A percentile compares a stretch with the other conserved stretches of the same genome.
phyloP scores from a whole-genome alignment of 768 basidiomycete genomes.

The Suillus subalutaceus region DNA sequence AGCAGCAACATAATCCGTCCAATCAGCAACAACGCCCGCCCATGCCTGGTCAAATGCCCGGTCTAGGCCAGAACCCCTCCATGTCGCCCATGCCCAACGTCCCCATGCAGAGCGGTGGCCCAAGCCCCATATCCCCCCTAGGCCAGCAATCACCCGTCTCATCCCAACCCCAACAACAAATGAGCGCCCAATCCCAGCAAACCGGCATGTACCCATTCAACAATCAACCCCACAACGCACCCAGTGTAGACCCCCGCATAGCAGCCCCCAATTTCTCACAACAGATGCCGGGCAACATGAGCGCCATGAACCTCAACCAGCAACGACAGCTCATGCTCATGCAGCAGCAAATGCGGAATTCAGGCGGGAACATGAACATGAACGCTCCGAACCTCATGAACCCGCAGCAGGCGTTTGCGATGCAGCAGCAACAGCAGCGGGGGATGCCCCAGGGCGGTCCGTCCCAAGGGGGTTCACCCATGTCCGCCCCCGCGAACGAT shows the following conservation, averaged over 20 bases:
- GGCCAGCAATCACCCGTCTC: constrained; percentile 31
- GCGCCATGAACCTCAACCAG: constrained; percentile 35
- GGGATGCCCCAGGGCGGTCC: constrained; percentile 44
- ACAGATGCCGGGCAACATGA: constrained; percentile 34
- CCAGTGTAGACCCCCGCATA: constrained; percentile 35
- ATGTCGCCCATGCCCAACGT: constrained; percentile 30
- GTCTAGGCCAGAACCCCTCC: constrained; percentile 31
- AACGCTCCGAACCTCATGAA: constrained; percentile 33
- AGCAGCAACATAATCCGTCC: constrained; percentile 32
- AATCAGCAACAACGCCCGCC: constrained; percentile 30
- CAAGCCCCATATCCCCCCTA: constrained; percentile 33
- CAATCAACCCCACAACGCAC: constrained; percentile 24
- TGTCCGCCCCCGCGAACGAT: constrained; percentile 41
- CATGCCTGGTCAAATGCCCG: constrained; percentile 29
- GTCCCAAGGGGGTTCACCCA: constrained; percentile 44
- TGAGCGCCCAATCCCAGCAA: constrained; percentile 33
- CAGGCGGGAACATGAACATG: constrained; percentile 30
- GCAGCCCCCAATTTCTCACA: constrained; percentile 29
- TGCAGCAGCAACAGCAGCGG: constrained; percentile 32
- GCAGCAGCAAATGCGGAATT: constrained; percentile 38
- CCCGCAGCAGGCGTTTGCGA: constrained; percentile 36
- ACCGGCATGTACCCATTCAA: constrained; percentile 34
- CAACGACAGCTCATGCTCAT: constrained; percentile 51
- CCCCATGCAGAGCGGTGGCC: constrained; percentile 27
- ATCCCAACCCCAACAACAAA: constrained; percentile 31